Evolutionary conservation across 306 rosid species (phyloP), one percentile per base, ranked within the genome.

Genomic region (Trifolium repens): DNA sequence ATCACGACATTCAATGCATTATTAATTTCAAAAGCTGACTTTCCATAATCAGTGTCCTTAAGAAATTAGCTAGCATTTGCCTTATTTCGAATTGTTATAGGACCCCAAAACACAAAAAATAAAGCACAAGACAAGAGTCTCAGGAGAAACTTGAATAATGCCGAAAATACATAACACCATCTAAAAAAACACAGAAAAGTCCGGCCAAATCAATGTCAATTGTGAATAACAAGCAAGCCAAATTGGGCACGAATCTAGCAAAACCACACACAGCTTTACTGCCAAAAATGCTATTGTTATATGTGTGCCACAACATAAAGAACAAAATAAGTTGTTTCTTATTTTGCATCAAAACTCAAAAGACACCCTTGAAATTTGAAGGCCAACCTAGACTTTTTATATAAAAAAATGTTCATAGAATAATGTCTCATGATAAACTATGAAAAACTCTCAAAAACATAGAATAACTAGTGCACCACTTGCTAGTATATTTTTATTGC

Each of bases 391-490:
- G 37, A 43, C 76, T 5, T 24, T 47, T 75, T 39, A 17, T 3
- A 63, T 63, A 61, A 16, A 61, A 73, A 75, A 67, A 55, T 62
- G 63, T 77, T 81, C 81, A 67, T 44, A 39, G 81, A 67, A 50
- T 69, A 62, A 53, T 44, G 62, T 17, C 71, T 75, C 67, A 52
- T 19, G 72, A 74, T 59, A 73, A 73, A 73, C 77, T 19, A 74
- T 63, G 76, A 84, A 70, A 67, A 67, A 77, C 76, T 73, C 75
- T 32, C 27, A 67, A 80, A 69, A 14, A 42, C 83, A 81, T 79
- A 27, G 72, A 34, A 32, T 32, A 32, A 68, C 47, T 30, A 79
- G 72, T 19, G 59, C 68, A 59, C 42, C 75, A 42, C 79, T 52
- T 43, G 64, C 72, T 46, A 58, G 26, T 39, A 67, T 84, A 80